Base-by-base conservation (phyloP, 257 asterid genomes). In the Fraxinus quadrangulata region DNA sequence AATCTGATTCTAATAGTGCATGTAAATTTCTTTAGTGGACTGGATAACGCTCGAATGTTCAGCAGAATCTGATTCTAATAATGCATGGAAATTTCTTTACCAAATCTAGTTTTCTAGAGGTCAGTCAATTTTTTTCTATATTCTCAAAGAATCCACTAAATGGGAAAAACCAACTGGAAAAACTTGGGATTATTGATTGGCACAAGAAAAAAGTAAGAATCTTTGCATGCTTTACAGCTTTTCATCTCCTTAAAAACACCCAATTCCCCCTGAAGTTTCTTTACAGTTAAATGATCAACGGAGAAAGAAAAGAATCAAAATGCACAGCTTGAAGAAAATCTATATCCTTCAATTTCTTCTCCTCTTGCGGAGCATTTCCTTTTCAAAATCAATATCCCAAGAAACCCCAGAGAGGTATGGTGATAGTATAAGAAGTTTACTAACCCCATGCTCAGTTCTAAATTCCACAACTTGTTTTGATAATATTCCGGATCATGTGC, bases 401-500 rank as follows among this genome's bases (percentile, higher is more conserved):
- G 61, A 84, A 78, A 51, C 73, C 79, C 12, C 70, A 0, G 63
- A 23, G 34, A 78, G 1, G 5, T 61, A 77, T 13, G 86, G 91
- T 76, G 89, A 90, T 4, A 81, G 73, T 45, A 83, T 80, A 37
- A 80, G 61, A 71, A 63, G 28, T 4, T 66, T 89, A 61, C 78
- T 82, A 77, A 26, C 74, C 13, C 87, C 87, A 24, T 77, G 84
- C 73, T 21, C 59, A 11, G 33, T 39, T 28, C 80, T 78, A 69
- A 81, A 80, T 66, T 71, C 86, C 73, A 77, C 82, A 11, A 79
- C 87, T 66, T 81, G 88, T 16, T 88, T 85, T 59, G 96, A 86
- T 71, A 94, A 86, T 36, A 30, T 92, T 56, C 91, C 91, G 0
- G 87, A 79, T 74, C 96, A 87, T 51, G 87, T 92, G 6, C 94